These are phyloP conservation scores for Quercus dentata DNA, from an alignment of 306 rosid genomes.

Conservation along the genomic window DNA sequence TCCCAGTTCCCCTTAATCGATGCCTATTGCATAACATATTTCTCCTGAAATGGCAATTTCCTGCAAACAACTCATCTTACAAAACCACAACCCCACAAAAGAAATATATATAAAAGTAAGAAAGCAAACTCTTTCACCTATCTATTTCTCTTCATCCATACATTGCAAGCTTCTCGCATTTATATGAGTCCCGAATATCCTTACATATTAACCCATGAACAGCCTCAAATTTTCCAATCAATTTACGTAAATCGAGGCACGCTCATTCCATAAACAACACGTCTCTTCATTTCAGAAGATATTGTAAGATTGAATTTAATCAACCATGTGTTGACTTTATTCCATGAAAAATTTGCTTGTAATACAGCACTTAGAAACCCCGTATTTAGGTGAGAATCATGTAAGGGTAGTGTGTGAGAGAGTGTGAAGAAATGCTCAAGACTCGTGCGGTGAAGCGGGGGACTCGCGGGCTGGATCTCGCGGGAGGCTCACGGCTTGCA, in stretches of 20 bases:
- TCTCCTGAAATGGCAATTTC: constrained; percentile 91
- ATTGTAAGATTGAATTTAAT: no score
- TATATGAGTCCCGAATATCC: constrained; percentile 61
- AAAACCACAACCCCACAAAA: no score
- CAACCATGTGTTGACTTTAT: no score
- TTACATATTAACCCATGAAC: constrained; percentile 53
- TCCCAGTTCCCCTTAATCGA: constrained; percentile 86
- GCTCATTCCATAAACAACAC: constrained; percentile 53
- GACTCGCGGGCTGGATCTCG: no score
- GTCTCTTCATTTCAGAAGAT: constrained; percentile 68
- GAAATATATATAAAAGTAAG: background rate
- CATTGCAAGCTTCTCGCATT: constrained; percentile 61
- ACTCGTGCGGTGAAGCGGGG: no score
- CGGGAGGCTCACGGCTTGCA: no score
- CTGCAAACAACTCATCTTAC: constrained; percentile 47
- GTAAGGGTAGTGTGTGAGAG: no score
- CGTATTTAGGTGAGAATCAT: no score
- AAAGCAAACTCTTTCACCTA: constrained; percentile 39
- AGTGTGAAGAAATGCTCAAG: no score
- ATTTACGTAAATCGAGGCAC: constrained; percentile 42
- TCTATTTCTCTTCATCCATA: constrained; percentile 76
- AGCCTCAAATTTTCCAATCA: constrained; percentile 62
- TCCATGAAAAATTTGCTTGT: no score
- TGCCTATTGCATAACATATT: constrained; percentile 82
- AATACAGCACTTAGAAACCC: no score